A percentile compares a stretch with the other conserved stretches of the same genome.
These are phyloP conservation scores for Alternaria hordeiaustralica DNA, from an alignment of 2,329 filamentous ascomycete genomes.

Conservation along the genomic window DNA sequence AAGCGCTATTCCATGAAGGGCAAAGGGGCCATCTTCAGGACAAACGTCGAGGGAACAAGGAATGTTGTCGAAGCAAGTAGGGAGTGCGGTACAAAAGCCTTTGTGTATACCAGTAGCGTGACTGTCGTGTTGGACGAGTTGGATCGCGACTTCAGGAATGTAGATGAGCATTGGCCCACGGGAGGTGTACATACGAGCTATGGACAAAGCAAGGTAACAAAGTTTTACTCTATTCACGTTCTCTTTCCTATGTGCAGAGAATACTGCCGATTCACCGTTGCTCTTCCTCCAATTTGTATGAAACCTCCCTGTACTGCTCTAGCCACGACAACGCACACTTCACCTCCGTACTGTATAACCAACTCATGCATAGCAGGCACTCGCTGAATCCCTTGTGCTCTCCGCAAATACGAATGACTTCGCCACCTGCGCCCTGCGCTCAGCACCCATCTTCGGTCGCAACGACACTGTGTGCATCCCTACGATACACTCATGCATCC, in stretches of 20 bases:
- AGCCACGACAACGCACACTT: neutral
- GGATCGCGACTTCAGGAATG: constrained; percentile 77
- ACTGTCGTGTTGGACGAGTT: constrained; percentile 84
- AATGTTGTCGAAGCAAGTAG: constrained; percentile 77
- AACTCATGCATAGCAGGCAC: constrained; percentile 58
- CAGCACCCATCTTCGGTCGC: constrained; percentile 89
- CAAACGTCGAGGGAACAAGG: constrained; percentile 87
- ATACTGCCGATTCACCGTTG: neutral
- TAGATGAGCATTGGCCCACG: constrained; percentile 81
- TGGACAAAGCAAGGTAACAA: constrained; percentile 80
- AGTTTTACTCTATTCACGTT: neutral
- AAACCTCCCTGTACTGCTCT: neutral
- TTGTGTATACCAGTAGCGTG: constrained; percentile 91
- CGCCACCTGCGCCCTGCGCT: constrained; percentile 81
- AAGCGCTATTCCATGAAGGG: constrained; percentile 49
- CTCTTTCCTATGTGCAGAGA: neutral
- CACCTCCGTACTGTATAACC: constrained; percentile 18
- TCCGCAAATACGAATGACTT: constrained; percentile 72
- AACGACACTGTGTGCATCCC: constrained; percentile 80
- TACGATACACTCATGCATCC: constrained; percentile 75
- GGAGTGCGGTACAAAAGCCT: constrained; percentile 72
- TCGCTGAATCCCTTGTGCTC: constrained; percentile 82
- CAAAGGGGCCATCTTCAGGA: constrained; percentile 69
- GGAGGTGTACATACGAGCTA: constrained; percentile 79
- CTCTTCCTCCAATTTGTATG: neutral